These are phyloP conservation scores for Pleurotus pulmonarius DNA, from an alignment of 768 basidiomycete genomes.

Conservation along the genomic window DNA sequence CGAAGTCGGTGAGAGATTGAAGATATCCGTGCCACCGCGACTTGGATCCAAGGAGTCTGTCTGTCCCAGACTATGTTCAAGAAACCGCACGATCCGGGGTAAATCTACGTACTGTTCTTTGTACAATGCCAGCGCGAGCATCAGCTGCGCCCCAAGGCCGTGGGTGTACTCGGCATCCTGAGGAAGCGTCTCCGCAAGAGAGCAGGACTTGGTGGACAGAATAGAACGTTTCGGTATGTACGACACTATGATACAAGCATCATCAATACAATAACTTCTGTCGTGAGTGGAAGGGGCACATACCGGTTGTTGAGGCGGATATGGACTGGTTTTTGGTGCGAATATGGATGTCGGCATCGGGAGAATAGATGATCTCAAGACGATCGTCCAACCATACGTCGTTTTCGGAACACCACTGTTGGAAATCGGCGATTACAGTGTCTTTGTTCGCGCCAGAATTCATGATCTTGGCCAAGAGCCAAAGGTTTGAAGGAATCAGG, in stretches of 20 bases:
- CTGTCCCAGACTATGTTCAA: not conserved
- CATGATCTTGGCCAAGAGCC: too few species aligned
- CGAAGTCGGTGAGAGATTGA: constrained; percentile 53
- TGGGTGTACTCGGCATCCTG: constrained; percentile 31
- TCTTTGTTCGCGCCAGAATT: too few species aligned
- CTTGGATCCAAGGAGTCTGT: constrained; percentile 40
- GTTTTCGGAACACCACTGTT: not conserved
- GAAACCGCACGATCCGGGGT: too few species aligned
- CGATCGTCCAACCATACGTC: constrained; percentile 42
- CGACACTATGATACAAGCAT: constrained; percentile 42
- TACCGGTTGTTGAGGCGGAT: constrained; percentile 32
- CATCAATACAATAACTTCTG: not conserved
- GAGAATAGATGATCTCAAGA: constrained; percentile 28
- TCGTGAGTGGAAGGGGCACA: constrained; percentile 12
- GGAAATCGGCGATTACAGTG: not conserved
- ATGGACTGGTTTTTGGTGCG: constrained; percentile 29
- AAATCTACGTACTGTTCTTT: constrained; percentile 49
- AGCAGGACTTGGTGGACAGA: constrained; percentile 57
- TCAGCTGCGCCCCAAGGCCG: constrained; percentile 57
- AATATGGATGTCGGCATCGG: constrained; percentile 29
- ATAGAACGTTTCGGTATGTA: constrained; percentile 60
- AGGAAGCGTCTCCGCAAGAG: constrained; percentile 39
- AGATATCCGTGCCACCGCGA: constrained; percentile 69
- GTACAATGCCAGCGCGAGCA: constrained; percentile 61
- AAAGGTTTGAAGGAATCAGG: too few species aligned